These are phyloP conservation scores for Borealophlyctis nickersoniae DNA, from an alignment of 192 early-diverging fungal genomes.

Conservation along the genomic window DNA sequence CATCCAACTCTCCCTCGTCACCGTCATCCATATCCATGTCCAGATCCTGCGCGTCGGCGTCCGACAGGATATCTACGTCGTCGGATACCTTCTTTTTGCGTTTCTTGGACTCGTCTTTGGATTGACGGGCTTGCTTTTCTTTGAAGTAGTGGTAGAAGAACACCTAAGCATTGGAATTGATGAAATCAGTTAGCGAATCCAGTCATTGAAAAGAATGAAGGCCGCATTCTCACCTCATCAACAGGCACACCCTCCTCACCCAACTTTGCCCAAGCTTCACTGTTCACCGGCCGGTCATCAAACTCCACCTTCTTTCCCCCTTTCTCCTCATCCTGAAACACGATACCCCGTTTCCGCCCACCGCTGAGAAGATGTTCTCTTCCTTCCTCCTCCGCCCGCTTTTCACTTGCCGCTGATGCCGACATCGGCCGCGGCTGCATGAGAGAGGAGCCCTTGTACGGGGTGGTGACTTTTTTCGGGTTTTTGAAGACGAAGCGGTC, in stretches of 20 bases:
- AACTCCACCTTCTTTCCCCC: slow-evolving; percentile 27
- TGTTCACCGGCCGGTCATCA: slow-evolving; percentile 67
- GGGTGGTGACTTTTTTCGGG: slow-evolving; percentile 68
- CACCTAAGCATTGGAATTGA: slow-evolving; percentile 33
- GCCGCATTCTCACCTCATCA: slow-evolving; percentile 66
- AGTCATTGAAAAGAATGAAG: slow-evolving; percentile 2
- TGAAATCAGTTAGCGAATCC: slow-evolving; percentile 7
- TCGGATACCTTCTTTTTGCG: slow-evolving; percentile 35
- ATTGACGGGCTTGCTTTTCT: slow-evolving; percentile 43
- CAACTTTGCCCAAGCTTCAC: slow-evolving; percentile 56
- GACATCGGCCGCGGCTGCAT: slow-evolving; percentile 63
- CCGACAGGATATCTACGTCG: neutral
- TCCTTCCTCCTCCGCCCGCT: slow-evolving; percentile 18
- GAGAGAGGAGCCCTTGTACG: slow-evolving; percentile 59
- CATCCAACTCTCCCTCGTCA: slow-evolving; percentile 57
- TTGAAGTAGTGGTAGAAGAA: slow-evolving; percentile 81
- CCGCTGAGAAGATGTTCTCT: slow-evolving; percentile 49
- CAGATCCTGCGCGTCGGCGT: slow-evolving; percentile 13
- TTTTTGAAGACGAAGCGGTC: slow-evolving; percentile 95
- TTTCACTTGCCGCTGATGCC: slow-evolving; percentile 1
- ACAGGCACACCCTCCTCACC: slow-evolving; percentile 63
- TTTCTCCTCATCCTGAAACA: slow-evolving; percentile 66
- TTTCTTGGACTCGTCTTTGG: slow-evolving; percentile 34
- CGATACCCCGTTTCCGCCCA: slow-evolving; percentile 53
- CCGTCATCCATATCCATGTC: slow-evolving; percentile 40